These are phyloP conservation scores for Hypholoma fasciculare DNA, from an alignment of 768 basidiomycete genomes.

Conservation along the genomic window DNA sequence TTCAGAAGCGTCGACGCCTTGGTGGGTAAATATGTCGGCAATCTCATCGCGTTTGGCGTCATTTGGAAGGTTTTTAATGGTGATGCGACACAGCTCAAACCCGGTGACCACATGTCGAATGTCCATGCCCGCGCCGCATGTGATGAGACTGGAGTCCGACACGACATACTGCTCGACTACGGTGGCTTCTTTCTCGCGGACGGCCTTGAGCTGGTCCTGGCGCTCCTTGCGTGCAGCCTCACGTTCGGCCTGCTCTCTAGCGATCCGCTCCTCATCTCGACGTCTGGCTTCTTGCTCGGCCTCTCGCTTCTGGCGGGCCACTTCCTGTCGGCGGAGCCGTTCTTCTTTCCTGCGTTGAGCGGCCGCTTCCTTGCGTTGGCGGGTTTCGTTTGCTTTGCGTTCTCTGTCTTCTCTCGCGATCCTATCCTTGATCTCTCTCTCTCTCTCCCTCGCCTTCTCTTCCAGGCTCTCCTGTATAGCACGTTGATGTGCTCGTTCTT, in stretches of 20 bases:
- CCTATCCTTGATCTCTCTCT: not conserved
- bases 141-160: conserved; percentile 46
- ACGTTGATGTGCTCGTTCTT: not conserved
- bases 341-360: not conserved
- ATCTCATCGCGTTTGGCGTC: conserved; percentile 41
- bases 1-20: conserved; percentile 19
- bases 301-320: not conserved
- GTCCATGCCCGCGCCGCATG: conserved; percentile 50
- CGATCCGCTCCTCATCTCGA: conserved; percentile 7
- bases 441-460: not conserved
- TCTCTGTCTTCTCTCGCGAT: not conserved
- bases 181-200: conserved; percentile 37
- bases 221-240: conserved; percentile 1
- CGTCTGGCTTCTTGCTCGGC: conserved; percentile 5
- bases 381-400: not conserved
- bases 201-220: conserved; percentile 9
- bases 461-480: too few relatives aligned
- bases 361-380: not conserved
- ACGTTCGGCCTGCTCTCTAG: conserved; percentile 16
- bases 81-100: conserved; percentile 52
- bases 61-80: conserved; percentile 43
- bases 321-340: not conserved
- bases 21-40: conserved; percentile 39
- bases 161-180: conserved; percentile 43
- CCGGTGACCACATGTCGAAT: conserved; percentile 45